Percentiles rank a stretch among this genome's conserved stretches.
Evolutionary conservation across 306 rosid genomes (phyloP).

Genomic region (Fagus sylvatica): DNA sequence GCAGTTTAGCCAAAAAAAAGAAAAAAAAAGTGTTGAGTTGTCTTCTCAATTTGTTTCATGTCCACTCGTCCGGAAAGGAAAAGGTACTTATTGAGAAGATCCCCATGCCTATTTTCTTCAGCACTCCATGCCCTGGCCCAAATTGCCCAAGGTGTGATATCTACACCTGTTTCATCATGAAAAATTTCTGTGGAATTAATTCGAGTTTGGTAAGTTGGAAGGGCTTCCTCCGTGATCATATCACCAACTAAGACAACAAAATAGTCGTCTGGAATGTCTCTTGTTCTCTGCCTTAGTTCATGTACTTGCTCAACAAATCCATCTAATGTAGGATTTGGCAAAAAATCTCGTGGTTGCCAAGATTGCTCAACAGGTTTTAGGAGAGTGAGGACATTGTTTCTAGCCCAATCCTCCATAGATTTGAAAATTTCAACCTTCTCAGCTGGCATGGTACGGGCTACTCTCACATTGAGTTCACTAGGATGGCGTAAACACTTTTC

Average conservation of each 20-base stretch:
- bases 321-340: slow-evolving; percentile 63
- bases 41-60: slow-evolving; percentile 83
- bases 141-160: slow-evolving; percentile 78
- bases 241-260: slow-evolving; percentile 86
- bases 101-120: slow-evolving; percentile 89
- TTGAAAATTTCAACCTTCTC: slow-evolving; percentile 74
- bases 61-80: slow-evolving; percentile 77
- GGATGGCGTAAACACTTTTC: slow-evolving; percentile 66
- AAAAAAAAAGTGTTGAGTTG: slow-evolving; percentile 77
- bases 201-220: slow-evolving; percentile 86
- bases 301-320: slow-evolving; percentile 77
- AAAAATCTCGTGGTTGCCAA: slow-evolving; percentile 86
- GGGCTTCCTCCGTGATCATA: slow-evolving; percentile 89
- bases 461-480: slow-evolving; percentile 71
- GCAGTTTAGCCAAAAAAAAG: too few species aligned
- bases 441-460: slow-evolving; percentile 76
- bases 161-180: slow-evolving; percentile 81
- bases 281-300: slow-evolving; percentile 75
- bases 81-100: slow-evolving; percentile 83
- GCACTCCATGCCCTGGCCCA: slow-evolving; percentile 97
- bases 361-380: slow-evolving; percentile 77
- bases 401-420: slow-evolving; percentile 75
- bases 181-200: slow-evolving; percentile 68
- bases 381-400: slow-evolving; percentile 56
- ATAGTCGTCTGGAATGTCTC: slow-evolving; percentile 77